Conservation (phyloP, 2,329 filamentous ascomycete genomes). For the Knufia petricola region DNA sequence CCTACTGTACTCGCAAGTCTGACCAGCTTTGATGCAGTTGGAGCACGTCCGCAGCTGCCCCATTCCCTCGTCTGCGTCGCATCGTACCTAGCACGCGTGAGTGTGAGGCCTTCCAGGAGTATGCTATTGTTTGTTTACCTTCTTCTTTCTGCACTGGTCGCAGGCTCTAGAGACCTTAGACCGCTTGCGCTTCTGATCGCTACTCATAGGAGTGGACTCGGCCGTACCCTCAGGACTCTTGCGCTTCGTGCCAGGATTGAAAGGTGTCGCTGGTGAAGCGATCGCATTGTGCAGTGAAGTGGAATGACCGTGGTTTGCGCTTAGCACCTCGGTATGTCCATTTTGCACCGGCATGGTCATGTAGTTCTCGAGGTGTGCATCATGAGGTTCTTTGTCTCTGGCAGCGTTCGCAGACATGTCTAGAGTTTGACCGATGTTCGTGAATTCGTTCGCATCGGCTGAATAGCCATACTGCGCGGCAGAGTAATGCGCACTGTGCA, state of each 20-base stretch:
- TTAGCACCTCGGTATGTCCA: neutral
- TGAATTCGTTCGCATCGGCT: neutral
- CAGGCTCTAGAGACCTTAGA: constrained; percentile 83
- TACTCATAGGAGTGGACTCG: constrained; percentile 12
- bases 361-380: neutral
- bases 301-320: neutral
- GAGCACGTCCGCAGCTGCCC: constrained; percentile 58
- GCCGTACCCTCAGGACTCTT: constrained; percentile 14
- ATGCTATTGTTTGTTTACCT: constrained; percentile 35
- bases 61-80: constrained; percentile 67
- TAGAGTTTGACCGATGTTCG: constrained; percentile 2
- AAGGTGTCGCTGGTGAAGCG: constrained; percentile 13
- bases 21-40: constrained; percentile 67
- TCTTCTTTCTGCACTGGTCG: constrained; percentile 81
- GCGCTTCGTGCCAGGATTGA: constrained; percentile 6
- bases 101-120: constrained; percentile 1
- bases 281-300: constrained; percentile 15
- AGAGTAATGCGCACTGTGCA: neutral
- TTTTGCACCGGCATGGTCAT: neutral
- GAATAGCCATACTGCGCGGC: constrained; percentile 1
- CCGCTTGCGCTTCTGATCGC: constrained; percentile 55
- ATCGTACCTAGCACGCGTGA: constrained; percentile 53
- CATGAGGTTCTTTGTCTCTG: neutral
- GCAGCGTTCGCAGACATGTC: neutral
- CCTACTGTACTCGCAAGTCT: constrained; percentile 73